phyloP scores from a whole-genome alignment of 1,284 basidiomycete genomes.

The Malassezia furfur region DNA sequence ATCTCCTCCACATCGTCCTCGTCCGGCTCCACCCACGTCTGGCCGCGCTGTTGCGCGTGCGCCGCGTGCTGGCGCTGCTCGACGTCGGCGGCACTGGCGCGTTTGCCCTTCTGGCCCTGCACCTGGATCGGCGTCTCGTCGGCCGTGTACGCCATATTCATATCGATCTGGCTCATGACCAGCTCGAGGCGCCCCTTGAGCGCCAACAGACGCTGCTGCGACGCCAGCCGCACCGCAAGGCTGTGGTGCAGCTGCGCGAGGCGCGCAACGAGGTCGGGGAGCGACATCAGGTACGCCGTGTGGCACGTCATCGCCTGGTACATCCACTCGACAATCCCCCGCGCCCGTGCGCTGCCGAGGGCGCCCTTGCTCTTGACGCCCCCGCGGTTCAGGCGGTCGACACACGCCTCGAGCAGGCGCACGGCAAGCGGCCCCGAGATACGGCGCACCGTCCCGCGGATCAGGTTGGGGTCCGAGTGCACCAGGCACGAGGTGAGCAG shows the following conservation, averaged over 20 bases:
- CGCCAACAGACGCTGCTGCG: constrained; percentile 75
- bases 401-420: constrained; percentile 75
- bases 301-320: constrained; percentile 76
- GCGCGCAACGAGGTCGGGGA: constrained; percentile 73
- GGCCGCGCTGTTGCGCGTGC: constrained; percentile 24
- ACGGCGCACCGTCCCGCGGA: constrained; percentile 77
- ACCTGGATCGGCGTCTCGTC: constrained; percentile 23
- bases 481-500: constrained; percentile 76
- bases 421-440: constrained; percentile 82
- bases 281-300: constrained; percentile 85
- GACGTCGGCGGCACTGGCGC: constrained; percentile 9
- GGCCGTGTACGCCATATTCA: constrained; percentile 51
- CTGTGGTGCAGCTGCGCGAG: constrained; percentile 75
- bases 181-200: constrained; percentile 84
- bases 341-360: constrained; percentile 41
- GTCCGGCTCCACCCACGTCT: constrained; percentile 32
- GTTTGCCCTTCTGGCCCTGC: constrained; percentile 30
- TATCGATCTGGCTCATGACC: constrained; percentile 83
- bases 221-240: constrained; percentile 65
- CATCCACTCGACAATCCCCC: constrained; percentile 76
- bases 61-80: constrained; percentile 17
- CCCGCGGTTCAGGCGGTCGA: constrained; percentile 72
- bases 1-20: constrained; percentile 31
- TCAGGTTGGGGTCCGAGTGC: constrained; percentile 70
- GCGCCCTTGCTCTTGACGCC: constrained; percentile 31